Evolutionary conservation across 1,284 basidiomycete genomes (phyloP).

Genomic region (Malassezia pachydermatis): DNA sequence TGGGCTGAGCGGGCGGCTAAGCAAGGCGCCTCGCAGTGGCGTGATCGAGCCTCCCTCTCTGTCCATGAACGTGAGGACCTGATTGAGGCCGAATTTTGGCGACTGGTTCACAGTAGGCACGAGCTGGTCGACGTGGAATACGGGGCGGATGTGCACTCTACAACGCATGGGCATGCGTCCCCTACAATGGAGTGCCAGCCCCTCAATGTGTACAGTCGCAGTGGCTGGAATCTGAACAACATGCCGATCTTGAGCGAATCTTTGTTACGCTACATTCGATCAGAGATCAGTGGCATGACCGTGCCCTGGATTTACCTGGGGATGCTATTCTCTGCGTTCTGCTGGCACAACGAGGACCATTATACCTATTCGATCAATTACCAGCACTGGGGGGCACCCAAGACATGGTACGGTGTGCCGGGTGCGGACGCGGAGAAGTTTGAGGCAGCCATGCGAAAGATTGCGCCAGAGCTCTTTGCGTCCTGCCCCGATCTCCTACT

Average conservation of each 20-base stretch:
- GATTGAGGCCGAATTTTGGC: constrained; percentile 93
- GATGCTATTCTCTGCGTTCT: constrained; percentile 98
- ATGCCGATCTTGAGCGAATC: constrained; percentile 82
- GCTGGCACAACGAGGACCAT: constrained; percentile 99
- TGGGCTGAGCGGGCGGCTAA: constrained; percentile 56
- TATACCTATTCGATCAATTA: constrained; percentile 64
- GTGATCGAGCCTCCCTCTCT: constrained; percentile 50
- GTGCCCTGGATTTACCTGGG: constrained; percentile 99
- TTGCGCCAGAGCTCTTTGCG: constrained; percentile 97
- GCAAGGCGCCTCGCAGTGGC: constrained; percentile 5
- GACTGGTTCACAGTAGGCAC: constrained; percentile 72
- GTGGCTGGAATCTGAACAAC: constrained; percentile 97
- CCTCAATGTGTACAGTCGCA: constrained; percentile 69
- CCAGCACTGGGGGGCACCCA: constrained; percentile 99
- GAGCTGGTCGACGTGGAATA: constrained; percentile 98
- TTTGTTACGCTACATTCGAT: constrained; percentile 80
- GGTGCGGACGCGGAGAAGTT: constrained; percentile 88
- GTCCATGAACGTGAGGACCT: constrained; percentile 66
- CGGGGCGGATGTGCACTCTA: constrained; percentile 94
- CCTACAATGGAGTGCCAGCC: constrained; percentile 89
- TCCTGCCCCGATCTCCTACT: constrained; percentile 92
- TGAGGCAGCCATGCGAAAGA: constrained; percentile 84
- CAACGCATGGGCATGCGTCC: constrained; percentile 91
- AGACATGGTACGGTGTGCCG: constrained; percentile 98
- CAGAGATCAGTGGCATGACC: constrained; percentile 98